These are phyloP conservation scores for Rhodotorula sphaerocarpa DNA, from an alignment of 768 basidiomycete genomes.

Conservation along the genomic window DNA sequence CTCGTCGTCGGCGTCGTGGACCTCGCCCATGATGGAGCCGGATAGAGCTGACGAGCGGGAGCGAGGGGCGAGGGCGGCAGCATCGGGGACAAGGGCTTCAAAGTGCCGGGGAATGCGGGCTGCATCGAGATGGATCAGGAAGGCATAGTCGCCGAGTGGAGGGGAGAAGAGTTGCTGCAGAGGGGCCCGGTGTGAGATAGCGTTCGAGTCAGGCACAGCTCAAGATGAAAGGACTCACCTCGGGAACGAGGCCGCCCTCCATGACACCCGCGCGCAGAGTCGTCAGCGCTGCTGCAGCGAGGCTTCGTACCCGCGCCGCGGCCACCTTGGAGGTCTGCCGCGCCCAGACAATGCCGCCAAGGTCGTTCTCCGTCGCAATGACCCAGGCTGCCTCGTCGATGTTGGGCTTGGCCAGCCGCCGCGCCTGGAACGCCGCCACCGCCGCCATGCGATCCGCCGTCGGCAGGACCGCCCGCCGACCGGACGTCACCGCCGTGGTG, in stretches of 20 bases:
- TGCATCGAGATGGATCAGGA: constrained; percentile 67
- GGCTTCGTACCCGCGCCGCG: constrained; percentile 60
- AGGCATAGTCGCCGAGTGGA: constrained; percentile 73
- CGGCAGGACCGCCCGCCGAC: constrained; percentile 41
- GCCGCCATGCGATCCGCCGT: constrained; percentile 39
- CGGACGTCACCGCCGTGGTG: constrained; percentile 39
- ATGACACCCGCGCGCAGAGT: constrained; percentile 53
- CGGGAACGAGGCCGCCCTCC: constrained; percentile 51
- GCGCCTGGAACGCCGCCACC: constrained; percentile 41
- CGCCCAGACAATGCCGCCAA: constrained; percentile 69
- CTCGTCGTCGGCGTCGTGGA: constrained; percentile 40
- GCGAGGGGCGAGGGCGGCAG: constrained; percentile 46
- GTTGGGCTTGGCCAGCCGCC: constrained; percentile 43
- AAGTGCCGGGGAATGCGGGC: constrained; percentile 60
- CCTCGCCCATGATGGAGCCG: constrained; percentile 22
- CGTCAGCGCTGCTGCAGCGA: constrained; percentile 68
- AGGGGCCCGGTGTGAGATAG: too few species aligned
- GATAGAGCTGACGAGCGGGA: constrained; percentile 17
- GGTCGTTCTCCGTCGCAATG: constrained; percentile 68
- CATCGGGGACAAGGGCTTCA: constrained; percentile 58
- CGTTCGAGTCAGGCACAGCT: not conserved
- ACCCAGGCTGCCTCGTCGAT: constrained; percentile 57
- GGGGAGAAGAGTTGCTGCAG: constrained; percentile 76
- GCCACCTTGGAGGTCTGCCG: constrained; percentile 57
- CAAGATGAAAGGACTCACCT: constrained; percentile 48